Base-by-base conservation (phyloP, 1,284 basidiomycete species). In the Cronartium quercuum region DNA sequence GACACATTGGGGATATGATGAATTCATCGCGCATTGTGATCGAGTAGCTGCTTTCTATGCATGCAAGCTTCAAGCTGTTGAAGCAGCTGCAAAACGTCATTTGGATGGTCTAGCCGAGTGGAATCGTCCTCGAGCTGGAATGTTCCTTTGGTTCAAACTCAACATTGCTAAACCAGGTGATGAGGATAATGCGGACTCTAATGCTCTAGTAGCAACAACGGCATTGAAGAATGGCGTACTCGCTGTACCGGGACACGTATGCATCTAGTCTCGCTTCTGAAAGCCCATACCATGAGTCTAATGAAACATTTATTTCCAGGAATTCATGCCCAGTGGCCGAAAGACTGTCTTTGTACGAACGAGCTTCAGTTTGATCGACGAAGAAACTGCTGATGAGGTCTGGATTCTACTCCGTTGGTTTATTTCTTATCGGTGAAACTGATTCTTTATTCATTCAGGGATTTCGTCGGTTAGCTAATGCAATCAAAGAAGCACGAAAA, bases 151-250 rank as follows among this genome's bases (percentile, higher is more conserved):
- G 80, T 38, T 75, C 35, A 64, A 69, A 38, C 35, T 66, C n/a
- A 63, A 60, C 51, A 69, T 65, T 24, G 77, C 79, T 34, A 80
- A 41, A 35, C 76, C 77, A 57, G 76, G 77, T 10, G 82, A 80
- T 2, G 85, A 86, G 64, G 51, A 73, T 4, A 51, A 73, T 34
- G 87, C 86, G 18, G 92, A 97, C 82, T 91, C 90, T 2, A 87
- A 87, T 78, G 83, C 85, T n/a, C 80, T 96, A 64, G 91, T 97
- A 79, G 84, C 86, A 68, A 89, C 87, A 15, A 89, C 89, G 78
- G 93, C 93, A 1, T 85, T 91, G 66, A 87, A 88, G 73, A 87
- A 87, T 66, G 92, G 92, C 29, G 91, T 98, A 2, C 86, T 98
- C 24, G 92, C 91, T 10, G 86, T 97, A 5, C 94, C 94, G 0